A percentile compares a stretch with the other conserved stretches of the same genome.
These are phyloP conservation scores for Acarospora socialis DNA, from an alignment of 2,329 filamentous ascomycete species.

Conservation along the genomic window DNA sequence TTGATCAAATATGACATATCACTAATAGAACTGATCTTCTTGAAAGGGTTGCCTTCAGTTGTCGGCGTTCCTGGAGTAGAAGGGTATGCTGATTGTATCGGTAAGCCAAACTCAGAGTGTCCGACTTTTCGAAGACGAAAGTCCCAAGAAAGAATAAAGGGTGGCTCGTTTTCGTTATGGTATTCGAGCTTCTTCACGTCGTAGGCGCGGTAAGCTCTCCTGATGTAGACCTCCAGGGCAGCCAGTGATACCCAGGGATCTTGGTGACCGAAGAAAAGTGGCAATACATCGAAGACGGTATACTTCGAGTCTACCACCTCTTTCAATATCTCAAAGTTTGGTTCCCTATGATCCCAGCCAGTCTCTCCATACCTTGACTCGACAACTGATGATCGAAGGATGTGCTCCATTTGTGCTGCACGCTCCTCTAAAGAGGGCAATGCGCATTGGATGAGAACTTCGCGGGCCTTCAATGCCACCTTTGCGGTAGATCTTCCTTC, in stretches of 20 bases:
- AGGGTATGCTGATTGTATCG: constrained; percentile 63
- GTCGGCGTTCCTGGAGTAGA: constrained; percentile 70
- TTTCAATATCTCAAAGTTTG: constrained; percentile 79
- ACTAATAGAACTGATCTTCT: constrained; percentile 85
- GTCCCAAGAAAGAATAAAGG: constrained; percentile 82
- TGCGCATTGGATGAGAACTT: constrained; percentile 93
- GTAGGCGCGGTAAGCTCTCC: constrained; percentile 93
- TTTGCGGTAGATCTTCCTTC: constrained; percentile 79
- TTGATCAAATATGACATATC: constrained; percentile 82
- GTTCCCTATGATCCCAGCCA: constrained; percentile 90
- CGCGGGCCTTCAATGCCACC: constrained; percentile 91
- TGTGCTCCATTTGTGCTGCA: constrained; percentile 94
- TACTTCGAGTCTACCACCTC: constrained; percentile 98
- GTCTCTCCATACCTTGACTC: constrained; percentile 97
- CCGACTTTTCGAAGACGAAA: constrained; percentile 90
- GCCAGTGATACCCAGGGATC: constrained; percentile 91
- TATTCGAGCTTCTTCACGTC: constrained; percentile 82
- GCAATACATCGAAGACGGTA: constrained; percentile 91
- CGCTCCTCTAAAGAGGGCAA: constrained; percentile 93
- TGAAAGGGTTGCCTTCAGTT: constrained; percentile 47
- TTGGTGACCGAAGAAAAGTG: constrained; percentile 86
- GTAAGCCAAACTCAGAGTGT: constrained; percentile 75
- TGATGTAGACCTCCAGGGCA: constrained; percentile 89
- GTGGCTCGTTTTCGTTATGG: constrained; percentile 57
- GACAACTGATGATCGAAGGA: constrained; percentile 84